Percentiles rank a stretch among this genome's conserved stretches.
Evolutionary conservation across 1,284 basidiomycete species (phyloP).

Genomic region (Vanrija sp.): DNA sequence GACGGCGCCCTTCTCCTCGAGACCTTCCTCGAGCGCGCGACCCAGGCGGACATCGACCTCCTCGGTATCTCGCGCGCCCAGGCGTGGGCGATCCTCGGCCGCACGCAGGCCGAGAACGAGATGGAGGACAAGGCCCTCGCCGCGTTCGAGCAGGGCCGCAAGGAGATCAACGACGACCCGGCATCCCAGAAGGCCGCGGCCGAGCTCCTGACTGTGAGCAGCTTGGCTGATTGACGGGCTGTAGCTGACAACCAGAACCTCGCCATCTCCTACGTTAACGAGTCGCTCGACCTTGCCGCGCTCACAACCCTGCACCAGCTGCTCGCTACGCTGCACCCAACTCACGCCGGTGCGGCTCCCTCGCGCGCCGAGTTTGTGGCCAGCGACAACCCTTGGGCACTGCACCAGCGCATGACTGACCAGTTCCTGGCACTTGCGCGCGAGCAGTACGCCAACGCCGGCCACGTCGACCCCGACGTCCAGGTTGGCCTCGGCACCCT

Average conservation of each 20-base stretch:
- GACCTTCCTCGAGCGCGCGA: slow-evolving; percentile 63
- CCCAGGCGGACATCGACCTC: slow-evolving; percentile 20
- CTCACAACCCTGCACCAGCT: slow-evolving; percentile 84
- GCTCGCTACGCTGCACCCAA: slow-evolving; percentile 73
- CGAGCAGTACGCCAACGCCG: slow-evolving; percentile 63
- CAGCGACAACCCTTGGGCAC: slow-evolving; percentile 72
- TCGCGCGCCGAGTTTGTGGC: slow-evolving; percentile 20
- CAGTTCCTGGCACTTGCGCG: slow-evolving; percentile 81
- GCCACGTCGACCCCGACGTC: slow-evolving; percentile 79
- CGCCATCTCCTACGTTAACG: slow-evolving; percentile 96
- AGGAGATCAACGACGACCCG: slow-evolving; percentile 62
- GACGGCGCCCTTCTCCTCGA: slow-evolving; percentile 81
- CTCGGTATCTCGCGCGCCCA: slow-evolving; percentile 59
- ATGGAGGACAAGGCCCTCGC: slow-evolving; percentile 56
- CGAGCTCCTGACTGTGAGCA: slow-evolving; percentile 73
- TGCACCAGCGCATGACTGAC: slow-evolving; percentile 75
- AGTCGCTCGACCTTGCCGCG: slow-evolving; percentile 83
- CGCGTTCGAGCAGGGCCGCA: slow-evolving; percentile 65
- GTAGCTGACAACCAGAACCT: slow-evolving; percentile 62
- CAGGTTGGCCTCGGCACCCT: slow-evolving; percentile 90
- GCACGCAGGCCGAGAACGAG: slow-evolving; percentile 95
- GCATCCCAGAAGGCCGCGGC: slow-evolving; percentile 63
- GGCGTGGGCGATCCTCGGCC: slow-evolving; percentile 89
- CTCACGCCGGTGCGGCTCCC: slow-evolving; percentile 49
- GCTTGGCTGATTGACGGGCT: slow-evolving; percentile 1